Evolutionary conservation across 2,329 filamentous ascomycete genomes (phyloP), one percentile per base, ranked within the genome.

Genomic region (Pseudogymnoascus pannorum): DNA sequence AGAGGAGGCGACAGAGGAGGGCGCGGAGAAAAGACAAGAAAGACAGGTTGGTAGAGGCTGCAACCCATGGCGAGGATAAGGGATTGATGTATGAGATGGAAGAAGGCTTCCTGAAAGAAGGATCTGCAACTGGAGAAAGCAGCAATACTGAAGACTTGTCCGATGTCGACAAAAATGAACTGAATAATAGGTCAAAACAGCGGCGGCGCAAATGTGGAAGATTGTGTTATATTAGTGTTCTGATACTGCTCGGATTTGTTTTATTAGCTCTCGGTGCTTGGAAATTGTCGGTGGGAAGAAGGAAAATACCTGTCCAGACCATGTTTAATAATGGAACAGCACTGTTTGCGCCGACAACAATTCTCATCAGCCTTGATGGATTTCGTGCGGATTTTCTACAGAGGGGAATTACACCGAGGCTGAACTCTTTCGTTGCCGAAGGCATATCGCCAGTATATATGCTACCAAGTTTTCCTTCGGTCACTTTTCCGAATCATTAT

Each of bases 401-500:
- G 65, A 86, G 92, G 12, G 88, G 87, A 0, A 76, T 97, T 31
- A 97, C 93, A 1, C 94, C 93, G 0, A 86, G 87, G 1, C 78
- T 99, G 7, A 90, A 86, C 67, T 81, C 86, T 88, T 70, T 99
- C 66, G 79, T 96, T 64, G 82, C 84, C 63, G 85, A 91, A 66
- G 94, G 94, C 29, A 86, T 97, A 9, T 96, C 92, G 5, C 93
- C 94, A 2, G 82, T 86, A 66, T 97, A 93, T 75, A 97, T 99
- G 92, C 81, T 85, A 5, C 94, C 94, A 0, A 95, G 91, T 38
- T 99, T 99, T 67, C 94, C 94, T 0, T 96, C 91, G 20, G 91
- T 99, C 51, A 99, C 94, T 0, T 99, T 99, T 69, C 94, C 94
- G 11, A 93, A 97, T 68, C 94, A 97, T 73, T 97, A 93, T 73